Conservation (phyloP, 805 yeast species). For the Maudiozyma saulgeensis region DNA sequence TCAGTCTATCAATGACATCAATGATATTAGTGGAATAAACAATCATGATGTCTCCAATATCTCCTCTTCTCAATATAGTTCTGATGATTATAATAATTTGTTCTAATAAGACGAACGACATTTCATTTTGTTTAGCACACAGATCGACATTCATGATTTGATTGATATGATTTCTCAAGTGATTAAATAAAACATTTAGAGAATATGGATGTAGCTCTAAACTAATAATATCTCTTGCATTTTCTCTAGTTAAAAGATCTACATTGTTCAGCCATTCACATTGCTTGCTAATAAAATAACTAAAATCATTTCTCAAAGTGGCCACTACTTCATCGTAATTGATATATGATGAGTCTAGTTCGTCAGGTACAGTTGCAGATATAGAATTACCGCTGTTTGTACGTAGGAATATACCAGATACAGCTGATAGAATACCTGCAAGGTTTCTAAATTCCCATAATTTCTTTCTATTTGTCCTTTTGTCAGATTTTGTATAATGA, state of each 20-base stretch:
- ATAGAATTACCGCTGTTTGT: constrained; percentile 29
- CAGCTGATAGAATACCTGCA: constrained; percentile 64
- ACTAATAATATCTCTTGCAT: constrained; percentile 61
- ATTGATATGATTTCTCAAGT: constrained; percentile 33
- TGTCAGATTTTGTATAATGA: constrained; percentile 11
- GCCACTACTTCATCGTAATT: not conserved
- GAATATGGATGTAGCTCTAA: constrained; percentile 54
- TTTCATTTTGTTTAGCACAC: constrained; percentile 13
- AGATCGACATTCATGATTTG: constrained; percentile 22
- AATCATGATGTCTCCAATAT: constrained; percentile 26
- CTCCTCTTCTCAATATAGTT: constrained; percentile 29
- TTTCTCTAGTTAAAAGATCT: constrained; percentile 52
- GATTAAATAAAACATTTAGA: constrained; percentile 39
- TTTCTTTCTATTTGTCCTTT: constrained; percentile 28
- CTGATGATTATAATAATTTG: constrained; percentile 41
- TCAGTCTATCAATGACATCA: constrained; percentile 27
- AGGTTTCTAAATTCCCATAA: constrained; percentile 47
- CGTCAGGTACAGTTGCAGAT: constrained; percentile 25
- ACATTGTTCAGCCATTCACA: constrained; percentile 39
- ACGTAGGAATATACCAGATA: constrained; percentile 39
- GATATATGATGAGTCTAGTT: not conserved
- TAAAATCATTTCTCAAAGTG: constrained; percentile 30
- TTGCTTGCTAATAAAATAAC: constrained; percentile 43
- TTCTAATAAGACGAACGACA: constrained; percentile 35
- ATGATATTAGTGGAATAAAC: constrained; percentile 29